Conservation (phyloP, 2,329 filamentous ascomycete genomes). For the Sclerotinia subarctica region DNA sequence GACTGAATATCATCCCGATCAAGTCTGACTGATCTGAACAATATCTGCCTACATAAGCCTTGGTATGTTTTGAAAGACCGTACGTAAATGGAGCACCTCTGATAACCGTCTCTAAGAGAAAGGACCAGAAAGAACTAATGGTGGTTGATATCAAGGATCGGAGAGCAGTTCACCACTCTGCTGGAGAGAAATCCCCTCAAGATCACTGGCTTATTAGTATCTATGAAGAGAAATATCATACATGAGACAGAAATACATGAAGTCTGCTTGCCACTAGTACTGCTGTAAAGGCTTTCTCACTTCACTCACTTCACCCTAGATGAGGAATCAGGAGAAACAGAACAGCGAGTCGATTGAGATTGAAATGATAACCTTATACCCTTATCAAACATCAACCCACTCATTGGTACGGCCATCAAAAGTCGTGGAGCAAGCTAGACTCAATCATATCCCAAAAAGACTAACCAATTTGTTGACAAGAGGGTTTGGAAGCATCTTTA, state of each 20-base stretch:
- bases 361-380: no score
- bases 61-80: neutral
- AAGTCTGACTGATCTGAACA: neutral
- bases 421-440: neutral
- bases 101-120: neutral
- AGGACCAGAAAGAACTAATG: no score
- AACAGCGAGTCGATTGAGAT: no score
- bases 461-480: no score
- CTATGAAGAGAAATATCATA: neutral
- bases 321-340: neutral
- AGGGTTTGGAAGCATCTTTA: neutral
- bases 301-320: neutral
- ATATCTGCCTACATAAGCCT: no score
- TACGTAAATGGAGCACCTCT: no score
- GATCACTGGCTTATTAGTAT: neutral
- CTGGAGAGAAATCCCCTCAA: neutral
- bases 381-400: no score
- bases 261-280: neutral
- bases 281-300: neutral
- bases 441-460: neutral
- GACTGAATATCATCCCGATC: neutral
- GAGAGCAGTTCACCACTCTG: neutral
- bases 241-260: neutral
- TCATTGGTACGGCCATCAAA: no score
- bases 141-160: neutral